Evolutionary conservation across 441 rosid genomes (phyloP), one percentile per base, ranked within the genome.

Genomic region (Gossypium schwendimanii): DNA sequence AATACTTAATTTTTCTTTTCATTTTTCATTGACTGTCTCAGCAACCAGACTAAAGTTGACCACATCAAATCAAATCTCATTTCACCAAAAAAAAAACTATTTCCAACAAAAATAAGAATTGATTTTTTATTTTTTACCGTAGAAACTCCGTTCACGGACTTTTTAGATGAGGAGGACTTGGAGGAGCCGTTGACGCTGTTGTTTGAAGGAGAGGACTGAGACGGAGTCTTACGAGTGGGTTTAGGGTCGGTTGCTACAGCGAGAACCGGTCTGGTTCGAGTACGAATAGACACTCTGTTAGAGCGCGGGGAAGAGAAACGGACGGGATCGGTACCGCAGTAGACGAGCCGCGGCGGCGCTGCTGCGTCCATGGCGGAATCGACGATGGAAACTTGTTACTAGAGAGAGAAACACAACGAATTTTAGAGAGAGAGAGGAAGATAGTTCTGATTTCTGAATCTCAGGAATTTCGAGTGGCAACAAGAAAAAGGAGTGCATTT

Each of bases 181-280:
- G 86, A 66, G 23, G 92, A 84, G 68, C 89, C 92, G 33, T 87
- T 86, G 9, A 63, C 67, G 58, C 73, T 60, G 33, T 21, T 52
- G 9, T 78, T 10, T 4, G 80, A 55, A n/a, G 84, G 23, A 67
- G 71, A 26, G n/a, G 71, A 73, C 77, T 83, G 10, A 10, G 80
- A 60, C 26, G 81, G 75, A 6, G 75, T 75, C 6, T 83, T 76
- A 69, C 78, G 85, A 1, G 83, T 41, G 26, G 92, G 90, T 78
- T 88, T 90, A 11, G 96, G 89, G 18, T 91, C 94, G 49, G 95
- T 77, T 11, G 96, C 90, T 58, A 91, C 85, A 39, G 96, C 94
- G 45, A 77, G 76, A 41, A 90, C 84, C 15, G 76, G 87, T 41
- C 64, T 70, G 23, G 69, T 14, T 31, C 79, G 80, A 24, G 84